Conservation (phyloP, 805 yeast species). For the Saccharomycopsis capsularis region DNA sequence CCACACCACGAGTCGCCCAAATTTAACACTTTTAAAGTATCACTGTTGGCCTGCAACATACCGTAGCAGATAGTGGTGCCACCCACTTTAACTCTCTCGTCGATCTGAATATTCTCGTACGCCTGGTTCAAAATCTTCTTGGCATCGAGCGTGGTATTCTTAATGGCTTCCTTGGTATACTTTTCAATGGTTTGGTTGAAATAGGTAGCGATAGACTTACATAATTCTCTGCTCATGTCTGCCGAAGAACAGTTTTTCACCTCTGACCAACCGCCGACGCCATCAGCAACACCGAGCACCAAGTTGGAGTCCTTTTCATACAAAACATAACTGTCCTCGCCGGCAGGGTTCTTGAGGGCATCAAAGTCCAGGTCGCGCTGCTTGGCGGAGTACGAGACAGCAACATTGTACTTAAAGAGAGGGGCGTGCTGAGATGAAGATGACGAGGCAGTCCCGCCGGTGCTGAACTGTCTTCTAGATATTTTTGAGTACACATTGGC, state of each 20-base stretch:
- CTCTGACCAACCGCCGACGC: conserved; percentile 97
- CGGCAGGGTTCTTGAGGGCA: conserved; percentile 42
- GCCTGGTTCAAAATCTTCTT: conserved; percentile 47
- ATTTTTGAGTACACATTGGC: too few species aligned
- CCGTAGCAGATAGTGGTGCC: conserved; percentile 93
- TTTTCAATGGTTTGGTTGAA: conserved; percentile 23
- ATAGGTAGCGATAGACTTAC: conserved; percentile 46
- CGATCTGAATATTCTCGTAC: conserved; percentile 43
- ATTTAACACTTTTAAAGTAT: conserved; percentile 59
- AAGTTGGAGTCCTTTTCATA: conserved; percentile 32
- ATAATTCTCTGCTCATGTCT: conserved; percentile 66
- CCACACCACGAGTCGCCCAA: conserved; percentile 96
- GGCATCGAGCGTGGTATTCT: conserved; percentile 30
- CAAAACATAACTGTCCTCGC: conserved; percentile 69
- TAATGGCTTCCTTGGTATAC: conserved; percentile 11
- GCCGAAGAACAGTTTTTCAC: conserved; percentile 87
- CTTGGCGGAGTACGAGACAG: conserved; percentile 72
- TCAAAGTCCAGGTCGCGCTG: conserved; percentile 50
- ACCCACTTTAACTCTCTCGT: conserved; percentile 72
- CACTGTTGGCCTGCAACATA: conserved; percentile 47
- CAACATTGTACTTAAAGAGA: conserved; percentile 39
- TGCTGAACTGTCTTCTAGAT: not conserved
- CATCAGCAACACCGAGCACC: conserved; percentile 82
- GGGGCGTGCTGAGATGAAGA: not conserved
- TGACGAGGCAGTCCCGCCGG: not conserved